phyloP scores from a whole-genome alignment of 2,329 filamentous ascomycete species.

The Hyphodiscus sp. region DNA sequence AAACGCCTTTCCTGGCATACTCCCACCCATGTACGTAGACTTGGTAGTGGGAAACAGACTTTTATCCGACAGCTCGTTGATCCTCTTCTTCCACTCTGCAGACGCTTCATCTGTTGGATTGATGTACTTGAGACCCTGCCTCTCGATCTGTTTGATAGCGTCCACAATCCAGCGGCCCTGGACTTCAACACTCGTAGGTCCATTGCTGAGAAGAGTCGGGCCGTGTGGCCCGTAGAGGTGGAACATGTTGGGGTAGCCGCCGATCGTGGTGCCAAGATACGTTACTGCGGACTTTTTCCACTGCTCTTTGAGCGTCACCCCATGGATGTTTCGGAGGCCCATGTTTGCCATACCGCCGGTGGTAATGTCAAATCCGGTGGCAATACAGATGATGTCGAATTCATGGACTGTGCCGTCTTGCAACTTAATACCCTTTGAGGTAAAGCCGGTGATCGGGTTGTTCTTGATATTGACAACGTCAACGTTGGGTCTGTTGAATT shows the following conservation, averaged over 20 bases:
- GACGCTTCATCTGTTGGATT: constrained; percentile 41
- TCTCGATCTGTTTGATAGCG: constrained; percentile 41
- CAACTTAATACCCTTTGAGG: constrained; percentile 29
- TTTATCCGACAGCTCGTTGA: constrained; percentile 40
- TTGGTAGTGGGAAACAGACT: constrained; percentile 43
- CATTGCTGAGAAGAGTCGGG: constrained; percentile 50
- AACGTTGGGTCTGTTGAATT: constrained; percentile 39
- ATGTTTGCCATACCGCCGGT: constrained; percentile 40
- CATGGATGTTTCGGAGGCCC: constrained; percentile 36
- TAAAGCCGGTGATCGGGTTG: constrained; percentile 35
- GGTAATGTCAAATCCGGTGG: constrained; percentile 32
- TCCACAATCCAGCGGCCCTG: constrained; percentile 52
- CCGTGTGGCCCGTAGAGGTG: constrained; percentile 50
- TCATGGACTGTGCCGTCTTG: constrained; percentile 24
- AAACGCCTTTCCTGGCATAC: constrained; percentile 44
- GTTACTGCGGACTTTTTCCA: constrained; percentile 37
- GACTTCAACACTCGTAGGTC: constrained; percentile 46
- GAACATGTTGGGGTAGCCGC: constrained; percentile 45
- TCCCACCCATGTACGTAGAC: constrained; percentile 51
- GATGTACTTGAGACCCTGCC: constrained; percentile 42
- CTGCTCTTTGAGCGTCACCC: constrained; percentile 34
- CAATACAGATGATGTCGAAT: constrained; percentile 28
- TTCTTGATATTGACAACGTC: constrained; percentile 39
- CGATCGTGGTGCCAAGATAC: constrained; percentile 39
- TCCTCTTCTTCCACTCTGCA: constrained; percentile 42